These are phyloP conservation scores for Sphaerobolus stellatus DNA, from an alignment of 1,284 basidiomycete genomes.

Conservation along the genomic window DNA sequence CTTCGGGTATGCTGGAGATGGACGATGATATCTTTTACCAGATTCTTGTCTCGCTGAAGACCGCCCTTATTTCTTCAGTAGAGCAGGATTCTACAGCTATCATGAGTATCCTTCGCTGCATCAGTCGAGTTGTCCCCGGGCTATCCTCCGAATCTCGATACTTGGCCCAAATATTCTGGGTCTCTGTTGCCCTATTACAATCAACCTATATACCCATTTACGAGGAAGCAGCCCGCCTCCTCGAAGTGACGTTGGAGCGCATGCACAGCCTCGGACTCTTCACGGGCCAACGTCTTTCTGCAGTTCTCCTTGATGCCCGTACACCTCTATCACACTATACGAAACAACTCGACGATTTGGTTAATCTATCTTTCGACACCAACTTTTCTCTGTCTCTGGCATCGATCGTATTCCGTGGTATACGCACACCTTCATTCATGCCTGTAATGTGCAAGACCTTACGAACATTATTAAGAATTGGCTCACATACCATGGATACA, in stretches of 20 bases:
- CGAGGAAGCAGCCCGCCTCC: conserved; percentile 63
- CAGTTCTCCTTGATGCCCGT: conserved; percentile 66
- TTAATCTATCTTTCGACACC: conserved; percentile 71
- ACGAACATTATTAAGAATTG: conserved; percentile 52
- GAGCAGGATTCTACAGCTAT: conserved; percentile 76
- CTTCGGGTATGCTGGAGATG: conserved; percentile 54
- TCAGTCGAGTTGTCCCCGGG: conserved; percentile 74
- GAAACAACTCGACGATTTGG: conserved; percentile 44
- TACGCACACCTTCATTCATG: conserved; percentile 66
- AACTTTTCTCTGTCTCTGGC: conserved; percentile 82
- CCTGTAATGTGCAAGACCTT: conserved; percentile 61
- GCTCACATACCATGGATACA: conserved; percentile 21
- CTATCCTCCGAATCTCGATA: conserved; percentile 71
- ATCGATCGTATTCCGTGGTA: conserved; percentile 81
- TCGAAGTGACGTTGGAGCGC: conserved; percentile 67
- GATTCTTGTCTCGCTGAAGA: conserved; percentile 80
- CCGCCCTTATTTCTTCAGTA: conserved; percentile 57
- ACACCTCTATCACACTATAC: conserved; percentile 66
- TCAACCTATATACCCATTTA: conserved; percentile 75
- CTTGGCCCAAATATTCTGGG: conserved; percentile 77
- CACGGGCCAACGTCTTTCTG: conserved; percentile 51
- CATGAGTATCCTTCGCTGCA: conserved; percentile 84
- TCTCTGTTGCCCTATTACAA: conserved; percentile 79
- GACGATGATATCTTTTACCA: conserved; percentile 90
- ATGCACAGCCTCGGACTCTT: conserved; percentile 64